A percentile compares a stretch with the other conserved stretches of the same genome.
phyloP scores from a whole-genome alignment of 306 rosid genomes.

The Cicer cuneatum region DNA sequence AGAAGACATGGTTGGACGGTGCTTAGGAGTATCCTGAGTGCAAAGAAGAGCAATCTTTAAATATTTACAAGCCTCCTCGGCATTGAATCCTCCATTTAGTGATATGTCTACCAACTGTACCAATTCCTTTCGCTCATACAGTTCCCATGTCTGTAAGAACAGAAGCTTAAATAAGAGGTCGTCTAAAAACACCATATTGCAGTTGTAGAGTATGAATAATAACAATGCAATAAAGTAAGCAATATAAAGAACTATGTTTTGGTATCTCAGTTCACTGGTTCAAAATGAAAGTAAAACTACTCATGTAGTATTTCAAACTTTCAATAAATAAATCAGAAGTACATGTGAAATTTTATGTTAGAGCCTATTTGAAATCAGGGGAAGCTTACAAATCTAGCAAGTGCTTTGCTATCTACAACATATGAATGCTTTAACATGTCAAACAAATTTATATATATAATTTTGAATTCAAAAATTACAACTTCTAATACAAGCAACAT shows the following conservation, averaged over 20 bases:
- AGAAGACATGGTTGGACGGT: conserved; percentile 79
- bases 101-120: conserved; percentile 64
- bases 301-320: not conserved
- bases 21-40: conserved; percentile 80
- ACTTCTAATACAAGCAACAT: not conserved
- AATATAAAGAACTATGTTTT: not conserved
- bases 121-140: conserved; percentile 63
- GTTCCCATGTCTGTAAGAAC: conserved; percentile 72
- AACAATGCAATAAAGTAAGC: not conserved
- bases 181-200: not conserved
- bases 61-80: conserved; percentile 73
- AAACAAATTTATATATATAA: not conserved
- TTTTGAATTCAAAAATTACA: not conserved
- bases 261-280: not conserved
- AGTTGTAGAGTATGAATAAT: conserved; percentile 38
- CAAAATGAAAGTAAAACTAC: conserved; percentile 13
- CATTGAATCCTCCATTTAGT: conserved; percentile 69
- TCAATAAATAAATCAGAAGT: not conserved
- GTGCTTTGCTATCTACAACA: not conserved
- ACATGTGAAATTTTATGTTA: not conserved
- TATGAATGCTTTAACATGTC: not conserved
- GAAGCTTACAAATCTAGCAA: not conserved
- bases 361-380: not conserved
- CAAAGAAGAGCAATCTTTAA: conserved; percentile 85
- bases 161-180: conserved; percentile 31